phyloP scores from a whole-genome alignment of 1,139 yeast species.

The Ogataea hybrid region DNA sequence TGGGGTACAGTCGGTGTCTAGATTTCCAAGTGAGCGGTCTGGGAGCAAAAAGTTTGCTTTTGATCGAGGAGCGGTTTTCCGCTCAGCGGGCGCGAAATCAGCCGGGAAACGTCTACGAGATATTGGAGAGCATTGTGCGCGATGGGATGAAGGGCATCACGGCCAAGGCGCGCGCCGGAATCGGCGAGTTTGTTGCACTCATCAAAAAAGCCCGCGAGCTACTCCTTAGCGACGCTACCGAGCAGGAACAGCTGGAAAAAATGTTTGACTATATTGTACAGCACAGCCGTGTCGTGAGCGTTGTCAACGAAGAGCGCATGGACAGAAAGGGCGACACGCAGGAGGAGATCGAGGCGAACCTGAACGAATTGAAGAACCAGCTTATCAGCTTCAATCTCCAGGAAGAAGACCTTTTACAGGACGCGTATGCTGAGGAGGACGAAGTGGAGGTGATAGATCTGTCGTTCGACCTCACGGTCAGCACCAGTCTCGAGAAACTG shows the following conservation, averaged over 20 bases:
- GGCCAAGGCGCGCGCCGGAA: constrained; percentile 18
- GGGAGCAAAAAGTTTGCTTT: constrained; percentile 57
- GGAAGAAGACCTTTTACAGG: constrained; percentile 23
- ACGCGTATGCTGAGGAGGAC: constrained; percentile 20
- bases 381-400: constrained; percentile 25
- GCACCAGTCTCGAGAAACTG: constrained; percentile 35
- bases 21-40: constrained; percentile 65
- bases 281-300: constrained; percentile 18
- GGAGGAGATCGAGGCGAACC: constrained; percentile 27
- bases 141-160: constrained; percentile 17
- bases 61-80: constrained; percentile 34
- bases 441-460: constrained; percentile 7
- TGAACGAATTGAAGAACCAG: constrained; percentile 29
- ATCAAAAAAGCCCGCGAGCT: constrained; percentile 33
- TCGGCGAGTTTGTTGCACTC: constrained; percentile 34
- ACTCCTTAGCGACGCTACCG: constrained; percentile 12
- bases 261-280: constrained; percentile 20
- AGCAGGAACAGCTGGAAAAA: constrained; percentile 10
- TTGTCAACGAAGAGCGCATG: constrained; percentile 19
- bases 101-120: constrained; percentile 16
- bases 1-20: constrained; percentile 58
- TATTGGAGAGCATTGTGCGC: constrained; percentile 15
- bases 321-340: constrained; percentile 24
- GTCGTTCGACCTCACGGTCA: constrained; percentile 8
- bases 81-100: constrained; percentile 9